These are phyloP conservation scores for Aspergillus aculeatinus DNA, from an alignment of 2,329 filamentous ascomycete species.

Conservation along the genomic window DNA sequence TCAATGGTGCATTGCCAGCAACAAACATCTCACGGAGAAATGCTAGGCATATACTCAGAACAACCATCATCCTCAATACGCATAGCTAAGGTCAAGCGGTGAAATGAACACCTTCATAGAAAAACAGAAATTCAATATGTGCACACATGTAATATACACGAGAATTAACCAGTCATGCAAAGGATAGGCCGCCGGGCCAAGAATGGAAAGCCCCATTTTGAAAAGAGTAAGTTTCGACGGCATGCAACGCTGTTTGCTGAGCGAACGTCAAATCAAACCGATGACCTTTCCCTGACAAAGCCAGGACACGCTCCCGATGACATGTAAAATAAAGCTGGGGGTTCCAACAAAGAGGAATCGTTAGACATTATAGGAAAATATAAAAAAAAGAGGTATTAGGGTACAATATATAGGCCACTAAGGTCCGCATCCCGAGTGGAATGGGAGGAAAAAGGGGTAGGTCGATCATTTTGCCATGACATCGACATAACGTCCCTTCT, in stretches of 20 bases:
- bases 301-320: slow-evolving; percentile 9
- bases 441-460: background rate
- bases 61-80: slow-evolving; percentile 1
- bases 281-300: slow-evolving; percentile 9
- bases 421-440: background rate
- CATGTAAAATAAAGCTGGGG: slow-evolving; percentile 2
- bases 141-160: slow-evolving; percentile 14
- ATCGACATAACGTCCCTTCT: slow-evolving; percentile 91
- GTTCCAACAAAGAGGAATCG: slow-evolving; percentile 5
- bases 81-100: slow-evolving; percentile 2
- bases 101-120: background rate
- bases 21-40: background rate
- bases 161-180: slow-evolving; percentile 8
- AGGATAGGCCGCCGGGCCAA: background rate
- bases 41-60: background rate
- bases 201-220: slow-evolving; percentile 1
- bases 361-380: slow-evolving; percentile 9
- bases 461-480: slow-evolving; percentile 72
- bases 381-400: slow-evolving; percentile 14
- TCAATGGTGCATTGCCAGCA: too few relatives aligned
- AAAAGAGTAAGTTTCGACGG: background rate
- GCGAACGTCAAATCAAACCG: background rate
- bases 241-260: slow-evolving; percentile 14
- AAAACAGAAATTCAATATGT: slow-evolving; percentile 5
- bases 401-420: slow-evolving; percentile 1